A percentile compares a stretch with the other conserved stretches of the same genome.
Evolutionary conservation across 176 grass and related monocot genomes (phyloP).

Genomic region (Avena atlantica): DNA sequence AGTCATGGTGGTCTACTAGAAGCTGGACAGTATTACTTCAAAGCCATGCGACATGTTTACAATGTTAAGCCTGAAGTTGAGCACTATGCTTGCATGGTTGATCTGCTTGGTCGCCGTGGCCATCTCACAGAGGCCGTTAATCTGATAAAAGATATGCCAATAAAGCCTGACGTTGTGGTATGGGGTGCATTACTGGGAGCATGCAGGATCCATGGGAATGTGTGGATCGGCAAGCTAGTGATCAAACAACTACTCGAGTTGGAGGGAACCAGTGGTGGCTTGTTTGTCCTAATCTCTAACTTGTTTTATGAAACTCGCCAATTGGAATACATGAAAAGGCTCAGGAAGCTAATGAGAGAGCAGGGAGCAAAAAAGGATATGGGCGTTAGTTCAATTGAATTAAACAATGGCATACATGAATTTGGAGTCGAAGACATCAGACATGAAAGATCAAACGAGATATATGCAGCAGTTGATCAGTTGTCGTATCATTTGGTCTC

Average conservation of each 20-base stretch:
- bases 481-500: slow-evolving; percentile 42
- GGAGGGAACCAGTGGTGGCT: slow-evolving; percentile 47
- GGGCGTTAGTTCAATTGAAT: slow-evolving; percentile 46
- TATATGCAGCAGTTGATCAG: slow-evolving; percentile 39
- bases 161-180: slow-evolving; percentile 63
- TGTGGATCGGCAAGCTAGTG: slow-evolving; percentile 41
- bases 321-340: slow-evolving; percentile 48
- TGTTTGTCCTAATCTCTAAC: slow-evolving; percentile 57
- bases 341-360: slow-evolving; percentile 64
- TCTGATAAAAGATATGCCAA: slow-evolving; percentile 58
- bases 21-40: slow-evolving; percentile 50
- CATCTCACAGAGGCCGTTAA: slow-evolving; percentile 47
- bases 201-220: slow-evolving; percentile 59
- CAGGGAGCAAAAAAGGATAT: slow-evolving; percentile 45
- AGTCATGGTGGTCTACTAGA: slow-evolving; percentile 55
- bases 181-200: slow-evolving; percentile 62
- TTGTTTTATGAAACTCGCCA: slow-evolving; percentile 45
- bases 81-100: slow-evolving; percentile 63
- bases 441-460: slow-evolving; percentile 48
- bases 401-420: slow-evolving; percentile 31
- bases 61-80: slow-evolving; percentile 53
- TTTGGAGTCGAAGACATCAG: slow-evolving; percentile 51
- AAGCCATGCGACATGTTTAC: slow-evolving; percentile 51
- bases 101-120: slow-evolving; percentile 49
- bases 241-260: slow-evolving; percentile 55